These are phyloP conservation scores for Leishmania major DNA, from an alignment of 208 protist genomes.

Conservation along the genomic window DNA sequence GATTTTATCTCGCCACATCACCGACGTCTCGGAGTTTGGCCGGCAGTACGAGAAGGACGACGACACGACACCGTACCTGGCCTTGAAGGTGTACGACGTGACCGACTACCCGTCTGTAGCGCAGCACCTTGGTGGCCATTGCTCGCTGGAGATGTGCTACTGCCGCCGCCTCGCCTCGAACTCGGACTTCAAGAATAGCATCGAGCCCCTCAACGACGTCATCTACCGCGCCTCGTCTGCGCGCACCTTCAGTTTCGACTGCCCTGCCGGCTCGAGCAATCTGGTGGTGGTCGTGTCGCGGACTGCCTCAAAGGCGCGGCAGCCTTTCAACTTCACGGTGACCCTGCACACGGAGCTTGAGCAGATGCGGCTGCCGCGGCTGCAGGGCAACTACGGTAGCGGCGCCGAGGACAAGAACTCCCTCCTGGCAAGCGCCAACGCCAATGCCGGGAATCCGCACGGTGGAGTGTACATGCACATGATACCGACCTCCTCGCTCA, in stretches of 20 bases:
- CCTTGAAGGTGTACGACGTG: conserved; percentile 79
- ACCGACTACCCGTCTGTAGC: conserved; percentile 74
- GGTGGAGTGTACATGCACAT: conserved; percentile 81
- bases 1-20: conserved; percentile 82
- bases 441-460: conserved; percentile 27
- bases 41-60: conserved; percentile 65
- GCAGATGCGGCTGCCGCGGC: conserved; percentile 46
- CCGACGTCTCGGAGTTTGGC: conserved; percentile 60
- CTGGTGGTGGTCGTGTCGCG: conserved; percentile 72
- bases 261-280: conserved; percentile 67
- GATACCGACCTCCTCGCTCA: conserved; percentile 59
- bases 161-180: conserved; percentile 66
- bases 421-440: conserved; percentile 36
- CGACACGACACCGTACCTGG: conserved; percentile 53
- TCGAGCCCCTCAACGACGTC: conserved; percentile 66
- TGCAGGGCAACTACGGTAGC: conserved; percentile 12
- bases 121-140: conserved; percentile 61
- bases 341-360: conserved; percentile 83
- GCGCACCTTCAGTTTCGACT: conserved; percentile 83
- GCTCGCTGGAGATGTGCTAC: conserved; percentile 72
- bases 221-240: conserved; percentile 62
- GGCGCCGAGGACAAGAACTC: conserved; percentile 25
- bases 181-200: conserved; percentile 51
- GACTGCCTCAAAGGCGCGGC: conserved; percentile 39
- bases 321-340: conserved; percentile 76